Evolutionary conservation across 371 early-diverging fungal genomes (phyloP), one percentile per base, ranked within the genome.

Genomic region (Parasitella parasitica): DNA sequence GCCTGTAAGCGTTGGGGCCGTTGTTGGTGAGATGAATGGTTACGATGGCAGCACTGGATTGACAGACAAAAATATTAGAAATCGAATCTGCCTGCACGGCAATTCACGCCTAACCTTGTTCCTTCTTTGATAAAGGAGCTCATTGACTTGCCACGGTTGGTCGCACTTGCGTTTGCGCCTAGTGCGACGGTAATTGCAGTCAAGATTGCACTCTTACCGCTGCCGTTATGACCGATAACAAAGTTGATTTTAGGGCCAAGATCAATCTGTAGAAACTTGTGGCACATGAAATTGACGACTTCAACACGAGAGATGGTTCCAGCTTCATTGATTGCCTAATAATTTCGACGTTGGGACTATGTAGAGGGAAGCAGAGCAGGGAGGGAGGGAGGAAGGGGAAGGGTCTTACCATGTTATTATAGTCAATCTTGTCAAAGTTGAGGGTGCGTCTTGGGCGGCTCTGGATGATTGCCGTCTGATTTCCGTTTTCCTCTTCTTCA

Each of bases 131-230:
- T 89, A 11, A 98, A 82, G 3, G 83, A 76, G 55, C 86, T 84
- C 6, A 97, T 70, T 27, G 73, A 89, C n/a, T 84, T 81, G 9
- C 90, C 97, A 18, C 99, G 89, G 37, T 96, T 91, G 3, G 99
- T 97, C 6, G 83, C 62, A 13, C 75, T 85, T 0, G 97, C 96
- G 62, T 90, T 94, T 27, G 93, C 97, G 61, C 99, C 99, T 15
- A 98, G 82, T 28, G 91, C 91, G 26, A 98, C 81, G 6, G 87
- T 92, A 15, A 98, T 83, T 2, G 91, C 97, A 0, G 97, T 96
- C 43, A 98, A 75, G 53, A 97, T 92, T 8, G 97, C 97, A 73
- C 94, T 94, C 73, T 98, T 98, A 20, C 99, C 99, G 89, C 91
- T 90, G 61, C 98, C 97, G 69, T 97, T 98, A 64, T 95, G 93